These are phyloP conservation scores for Globisporangium echinulatum DNA, from an alignment of 352 stramenopile genomes.

Conservation along the genomic window DNA sequence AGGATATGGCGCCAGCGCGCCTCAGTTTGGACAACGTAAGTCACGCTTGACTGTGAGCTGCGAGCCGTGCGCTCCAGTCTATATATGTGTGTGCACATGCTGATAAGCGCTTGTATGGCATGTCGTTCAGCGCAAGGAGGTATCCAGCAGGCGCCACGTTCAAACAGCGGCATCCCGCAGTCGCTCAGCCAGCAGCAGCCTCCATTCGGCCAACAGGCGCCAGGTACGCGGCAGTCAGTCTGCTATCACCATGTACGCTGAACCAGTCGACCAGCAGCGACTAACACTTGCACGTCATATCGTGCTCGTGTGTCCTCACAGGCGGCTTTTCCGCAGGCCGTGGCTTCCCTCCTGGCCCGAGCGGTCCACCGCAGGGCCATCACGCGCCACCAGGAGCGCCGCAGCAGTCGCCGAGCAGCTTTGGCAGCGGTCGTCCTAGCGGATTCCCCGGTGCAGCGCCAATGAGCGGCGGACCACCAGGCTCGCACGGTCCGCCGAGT, in stretches of 20 bases:
- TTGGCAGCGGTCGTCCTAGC: constrained; percentile 11
- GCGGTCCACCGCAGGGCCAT: constrained; percentile 6
- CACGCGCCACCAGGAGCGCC: constrained; percentile 12
- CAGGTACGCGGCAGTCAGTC: constrained; percentile 1
- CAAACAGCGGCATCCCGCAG: constrained; percentile 17
- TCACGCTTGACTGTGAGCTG: neutral
- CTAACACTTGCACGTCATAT: too few species aligned
- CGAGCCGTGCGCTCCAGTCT: too few species aligned
- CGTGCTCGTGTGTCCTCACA: neutral
- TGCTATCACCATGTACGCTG: too few species aligned
- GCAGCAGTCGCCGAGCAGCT: constrained; percentile 6
- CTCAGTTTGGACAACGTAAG: constrained; percentile 16
- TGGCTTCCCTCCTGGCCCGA: constrained; percentile 9
- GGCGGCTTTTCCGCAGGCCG: constrained; percentile 10
- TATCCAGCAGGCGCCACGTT: constrained; percentile 29
- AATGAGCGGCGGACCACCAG: constrained; percentile 10
- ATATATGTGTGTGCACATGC: neutral
- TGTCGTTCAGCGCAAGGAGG: constrained; percentile 15
- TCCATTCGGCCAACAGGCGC: constrained; percentile 7
- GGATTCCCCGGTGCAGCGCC: constrained; percentile 15
- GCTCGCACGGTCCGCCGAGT: constrained; percentile 18
- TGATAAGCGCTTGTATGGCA: neutral
- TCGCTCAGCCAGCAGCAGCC: constrained; percentile 8
- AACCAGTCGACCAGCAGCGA: too few species aligned
- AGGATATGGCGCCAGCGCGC: constrained; percentile 8